Percentiles rank a stretch among this genome's conserved stretches.
phyloP scores from a whole-genome alignment of 2,329 filamentous ascomycete genomes.

The Nemania sp. region DNA sequence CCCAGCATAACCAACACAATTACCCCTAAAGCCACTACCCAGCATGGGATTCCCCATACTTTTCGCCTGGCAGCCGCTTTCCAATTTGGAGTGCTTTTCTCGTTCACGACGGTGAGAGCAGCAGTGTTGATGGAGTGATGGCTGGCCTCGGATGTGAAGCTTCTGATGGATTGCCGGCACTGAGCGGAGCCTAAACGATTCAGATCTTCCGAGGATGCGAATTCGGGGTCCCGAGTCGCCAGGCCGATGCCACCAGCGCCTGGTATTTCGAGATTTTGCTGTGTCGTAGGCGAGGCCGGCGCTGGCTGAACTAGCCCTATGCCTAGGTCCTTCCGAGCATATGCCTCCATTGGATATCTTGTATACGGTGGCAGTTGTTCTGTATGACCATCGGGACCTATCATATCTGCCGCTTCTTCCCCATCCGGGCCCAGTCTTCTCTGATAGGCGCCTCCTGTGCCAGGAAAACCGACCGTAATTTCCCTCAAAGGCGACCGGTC shows the following conservation, averaged over 20 bases:
- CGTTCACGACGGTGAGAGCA: conserved; percentile 50
- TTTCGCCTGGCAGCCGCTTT: conserved; percentile 57
- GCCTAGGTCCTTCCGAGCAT: conserved; percentile 55
- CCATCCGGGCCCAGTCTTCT: conserved; percentile 76
- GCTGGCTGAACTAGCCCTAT: conserved; percentile 32
- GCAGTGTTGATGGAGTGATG: conserved; percentile 59
- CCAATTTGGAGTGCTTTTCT: conserved; percentile 52
- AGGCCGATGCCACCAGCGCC: conserved; percentile 66
- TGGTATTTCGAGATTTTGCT: conserved; percentile 43
- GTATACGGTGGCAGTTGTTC: conserved; percentile 93
- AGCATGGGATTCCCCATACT: conserved; percentile 63
- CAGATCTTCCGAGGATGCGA: conserved; percentile 60
- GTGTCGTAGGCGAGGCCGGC: conserved; percentile 12
- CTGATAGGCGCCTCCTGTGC: conserved; percentile 67
- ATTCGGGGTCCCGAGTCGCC: conserved; percentile 65
- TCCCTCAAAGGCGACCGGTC: conserved; percentile 39
- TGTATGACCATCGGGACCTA: conserved; percentile 84
- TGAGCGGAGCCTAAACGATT: conserved; percentile 46
- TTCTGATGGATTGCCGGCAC: conserved; percentile 56
- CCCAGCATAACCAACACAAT: conserved; percentile 56
- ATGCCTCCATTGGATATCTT: conserved; percentile 78
- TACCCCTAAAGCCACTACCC: conserved; percentile 58
- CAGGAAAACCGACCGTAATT: conserved; percentile 76
- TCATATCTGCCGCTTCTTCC: conserved; percentile 83
- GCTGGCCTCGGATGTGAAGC: conserved; percentile 54